Percentiles rank a stretch among this genome's conserved stretches.
These are phyloP conservation scores for Cyanidium caldarium DNA, from an alignment of 23 red algal species.

Conservation along the genomic window DNA sequence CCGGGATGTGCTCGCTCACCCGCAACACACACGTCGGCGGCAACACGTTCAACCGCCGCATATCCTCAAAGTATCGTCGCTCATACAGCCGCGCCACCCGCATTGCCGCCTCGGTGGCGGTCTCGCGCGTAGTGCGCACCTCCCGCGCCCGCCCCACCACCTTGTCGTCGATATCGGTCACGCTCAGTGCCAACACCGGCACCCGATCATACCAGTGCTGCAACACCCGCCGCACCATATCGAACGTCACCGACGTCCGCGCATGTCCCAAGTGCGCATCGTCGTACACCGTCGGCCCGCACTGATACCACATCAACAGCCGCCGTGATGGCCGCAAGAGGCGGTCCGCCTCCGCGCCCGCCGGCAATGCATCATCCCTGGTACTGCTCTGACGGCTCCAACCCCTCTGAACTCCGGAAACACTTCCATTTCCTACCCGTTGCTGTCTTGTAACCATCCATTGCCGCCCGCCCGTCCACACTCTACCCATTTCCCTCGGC, in stretches of 20 bases:
- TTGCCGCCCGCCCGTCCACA: too few species aligned
- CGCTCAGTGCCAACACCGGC: conserved; percentile 56
- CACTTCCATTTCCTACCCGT: too few species aligned
- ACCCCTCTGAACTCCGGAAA: too few species aligned
- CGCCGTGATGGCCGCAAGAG: too few species aligned
- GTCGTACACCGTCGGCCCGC: conserved; percentile 98
- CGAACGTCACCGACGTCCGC: conserved; percentile 77
- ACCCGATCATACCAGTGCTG: conserved; percentile 54
- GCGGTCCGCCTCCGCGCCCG: too few species aligned
- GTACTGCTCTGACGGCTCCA: too few species aligned
- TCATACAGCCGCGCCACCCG: conserved; percentile 41
- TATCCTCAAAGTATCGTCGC: conserved; percentile 52
- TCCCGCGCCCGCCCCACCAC: conserved; percentile 61
- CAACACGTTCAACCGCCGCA: conserved; percentile 49
- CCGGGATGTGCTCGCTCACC: conserved; percentile 83
- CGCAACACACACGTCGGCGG: conserved; percentile 39
- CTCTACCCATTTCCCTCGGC: too few species aligned
- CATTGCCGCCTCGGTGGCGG: conserved; percentile 11
- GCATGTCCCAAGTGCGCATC: conserved; percentile 89
- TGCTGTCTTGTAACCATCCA: too few species aligned
- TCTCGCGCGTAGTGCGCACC: background rate
- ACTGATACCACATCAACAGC: conserved; percentile 97
- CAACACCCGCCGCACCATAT: conserved; percentile 66
- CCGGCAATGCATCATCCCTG: too few species aligned
- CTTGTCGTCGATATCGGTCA: conserved; percentile 98